Evolutionary conservation across 2,329 filamentous ascomycete species (phyloP), one percentile per base, ranked within the genome.

Genomic region (Colletotrichum gloeosporioides): DNA sequence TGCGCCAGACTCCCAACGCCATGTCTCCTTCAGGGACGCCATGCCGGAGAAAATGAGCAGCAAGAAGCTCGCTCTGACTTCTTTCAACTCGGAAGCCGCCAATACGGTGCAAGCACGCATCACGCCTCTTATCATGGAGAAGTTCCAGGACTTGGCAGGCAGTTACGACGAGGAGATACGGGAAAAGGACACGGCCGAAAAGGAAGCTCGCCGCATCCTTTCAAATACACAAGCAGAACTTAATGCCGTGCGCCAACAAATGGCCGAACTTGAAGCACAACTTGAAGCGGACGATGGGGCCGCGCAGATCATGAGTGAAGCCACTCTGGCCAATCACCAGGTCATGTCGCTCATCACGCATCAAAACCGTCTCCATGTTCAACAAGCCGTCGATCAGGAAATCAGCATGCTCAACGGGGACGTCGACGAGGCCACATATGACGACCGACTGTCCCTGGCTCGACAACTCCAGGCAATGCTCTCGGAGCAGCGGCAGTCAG

Each of bases 101-200:
- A 93, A 92, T 76, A 92, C 92, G 5, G 90, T 96, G 12, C 92
- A 95, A 73, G 90, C 91, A 16, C 93, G 92, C 79, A 93, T 95
- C 79, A 91, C 92, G 6, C 90, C 92, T 5, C 87, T 95, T 8
- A 91, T 96, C 76, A 87, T 94, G 8, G 92, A 95, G 74, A 95
- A 95, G 79, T 92, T 95, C 77, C 91, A 93, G 79, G 92, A 93
- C 78, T 87, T 96, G 13, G 92, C 94, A 3, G 89, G 89, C 73
- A 92, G 89, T 72, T 95, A 95, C 81, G 95, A 97, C 75, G 91
- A 93, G 32, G 94, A 96, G 82, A 91, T 95, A 80, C 89, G 90
- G 69, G 94, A 96, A 78, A 95, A 95, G 81, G 92, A 95, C 69
- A 89, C 90, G 22, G 92, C 92, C 4, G 93, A 94, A 80, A 89